A percentile compares a stretch with the other conserved stretches of the same genome.
Conservation (phyloP, 2,329 filamentous ascomycete genomes). For the Penicillium sp. region DNA sequence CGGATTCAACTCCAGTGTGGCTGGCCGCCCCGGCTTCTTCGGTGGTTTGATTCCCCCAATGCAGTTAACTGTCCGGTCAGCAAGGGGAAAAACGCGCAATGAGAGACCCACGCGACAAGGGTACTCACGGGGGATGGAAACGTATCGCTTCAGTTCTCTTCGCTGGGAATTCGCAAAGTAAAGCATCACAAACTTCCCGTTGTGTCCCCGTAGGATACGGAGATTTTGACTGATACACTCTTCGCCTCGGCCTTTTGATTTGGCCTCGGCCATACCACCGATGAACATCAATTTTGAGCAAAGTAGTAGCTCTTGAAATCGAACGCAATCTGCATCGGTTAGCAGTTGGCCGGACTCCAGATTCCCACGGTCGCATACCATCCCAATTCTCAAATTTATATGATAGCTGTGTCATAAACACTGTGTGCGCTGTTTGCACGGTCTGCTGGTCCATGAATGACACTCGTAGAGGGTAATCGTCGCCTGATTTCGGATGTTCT, state of each 20-base stretch:
- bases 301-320: slow-evolving; percentile 45
- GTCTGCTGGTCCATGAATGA: slow-evolving; percentile 48
- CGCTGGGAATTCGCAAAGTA: slow-evolving; percentile 48
- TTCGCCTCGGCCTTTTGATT: slow-evolving; percentile 47
- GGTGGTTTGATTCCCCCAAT: slow-evolving; percentile 40
- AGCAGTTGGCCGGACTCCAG: background rate
- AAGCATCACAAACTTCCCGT: slow-evolving; percentile 38
- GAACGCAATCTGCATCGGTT: slow-evolving; percentile 38
- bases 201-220: slow-evolving; percentile 39
- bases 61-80: slow-evolving; percentile 37
- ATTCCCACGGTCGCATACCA: slow-evolving; percentile 27
- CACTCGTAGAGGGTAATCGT: slow-evolving; percentile 38
- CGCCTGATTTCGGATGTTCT: slow-evolving; percentile 42
- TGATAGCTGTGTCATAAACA: slow-evolving; percentile 44
- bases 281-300: slow-evolving; percentile 43
- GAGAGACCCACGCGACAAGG: background rate
- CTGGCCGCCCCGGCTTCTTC: slow-evolving; percentile 42
- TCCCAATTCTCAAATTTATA: slow-evolving; percentile 47
- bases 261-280: slow-evolving; percentile 46
- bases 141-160: slow-evolving; percentile 42
- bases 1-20: slow-evolving; percentile 39
- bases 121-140: slow-evolving; percentile 40
- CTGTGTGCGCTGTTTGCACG: slow-evolving; percentile 39
- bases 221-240: slow-evolving; percentile 50
- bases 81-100: background rate